These are phyloP conservation scores for Coniochaeta hoffmannii DNA, from an alignment of 2,329 filamentous ascomycete genomes.

Conservation along the genomic window DNA sequence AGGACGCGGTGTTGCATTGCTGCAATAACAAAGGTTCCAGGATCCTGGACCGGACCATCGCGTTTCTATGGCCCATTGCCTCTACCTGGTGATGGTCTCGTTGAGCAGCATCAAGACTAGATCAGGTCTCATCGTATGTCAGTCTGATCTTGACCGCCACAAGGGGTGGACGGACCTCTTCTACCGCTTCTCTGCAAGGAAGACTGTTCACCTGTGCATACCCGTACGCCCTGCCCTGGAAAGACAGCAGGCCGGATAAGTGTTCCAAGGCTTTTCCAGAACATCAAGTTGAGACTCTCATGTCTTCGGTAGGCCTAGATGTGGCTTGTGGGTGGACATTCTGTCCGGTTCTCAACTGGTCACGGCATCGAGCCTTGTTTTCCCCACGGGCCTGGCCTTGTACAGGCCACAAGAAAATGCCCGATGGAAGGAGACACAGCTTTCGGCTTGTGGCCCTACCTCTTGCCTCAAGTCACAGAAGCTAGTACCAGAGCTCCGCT, in stretches of 20 bases:
- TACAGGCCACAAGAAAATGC: constrained; percentile 32
- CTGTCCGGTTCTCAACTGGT: constrained; percentile 31
- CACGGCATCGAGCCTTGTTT: constrained; percentile 28
- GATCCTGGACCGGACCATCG: not conserved
- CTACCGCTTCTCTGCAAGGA: constrained; percentile 1
- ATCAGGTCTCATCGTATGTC: not conserved
- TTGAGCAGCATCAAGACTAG: not conserved
- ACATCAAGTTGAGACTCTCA: constrained; percentile 10
- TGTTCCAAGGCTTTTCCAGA: constrained; percentile 33
- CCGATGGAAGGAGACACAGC: constrained; percentile 26
- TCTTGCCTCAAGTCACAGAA: not conserved
- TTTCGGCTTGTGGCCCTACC: constrained; percentile 10
- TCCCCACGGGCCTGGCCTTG: constrained; percentile 27
- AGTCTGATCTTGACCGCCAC: not conserved
- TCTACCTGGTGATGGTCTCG: not conserved
- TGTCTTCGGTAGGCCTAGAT: not conserved
- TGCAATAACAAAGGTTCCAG: not conserved
- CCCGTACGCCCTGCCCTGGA: constrained; percentile 14
- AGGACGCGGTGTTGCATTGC: not conserved
- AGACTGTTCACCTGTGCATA: constrained; percentile 21
- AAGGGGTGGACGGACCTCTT: constrained; percentile 4
- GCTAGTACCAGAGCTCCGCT: not conserved
- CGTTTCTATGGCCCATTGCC: not conserved
- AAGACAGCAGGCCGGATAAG: constrained; percentile 11
- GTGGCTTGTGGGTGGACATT: constrained; percentile 9